Base-by-base conservation (phyloP, 352 stramenopile species). In the Blastocystis sp. region DNA sequence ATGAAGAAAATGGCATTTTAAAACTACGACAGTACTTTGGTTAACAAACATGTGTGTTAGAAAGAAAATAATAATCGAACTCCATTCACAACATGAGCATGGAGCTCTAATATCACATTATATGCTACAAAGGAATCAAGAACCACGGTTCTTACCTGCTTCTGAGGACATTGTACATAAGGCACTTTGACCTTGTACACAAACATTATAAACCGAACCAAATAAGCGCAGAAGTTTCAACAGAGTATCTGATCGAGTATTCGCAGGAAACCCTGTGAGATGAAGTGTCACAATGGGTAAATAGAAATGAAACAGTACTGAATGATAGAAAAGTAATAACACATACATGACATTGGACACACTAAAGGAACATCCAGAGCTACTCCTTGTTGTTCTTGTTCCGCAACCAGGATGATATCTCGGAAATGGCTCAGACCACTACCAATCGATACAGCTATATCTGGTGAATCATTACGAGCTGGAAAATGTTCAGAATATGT, bases 1-100 rank as follows among this genome's bases (percentile, higher is more conserved):
- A 54, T 42, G 63, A 75, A 46, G 63, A 75, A 19, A 54, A 75
- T 16, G 29, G 32, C 16, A 35, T 75, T 7, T 46, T 75, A 5
- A 75, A 75, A 29, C 32, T 75, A 21, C 63, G 63, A 5, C 63
- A 75, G 11, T 75, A 75, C 19, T 75, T 75, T 75, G 63, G 63
- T 49, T 75, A n/a, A 46, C 54, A 61, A 61, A 61, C 19, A 61
- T 46, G 37, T 21, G 42, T 21, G 12, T 46, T 43, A 69, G 42
- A 69, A 69, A 1, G 59, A 69, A 32, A 69, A 69, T 3, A 46
- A 3, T 46, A 69, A n/a, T 39, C 59, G 12, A 21, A 46, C 24
- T 39, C 32, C 32, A 32, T 69, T 69, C 59, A 69, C 59, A 21
- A 69, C 24, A 39, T 69, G 59, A 21, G 12, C 24, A 39, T 69